Conservation (phyloP, 306 rosid genomes). For the Gastrolobium bilobum region DNA sequence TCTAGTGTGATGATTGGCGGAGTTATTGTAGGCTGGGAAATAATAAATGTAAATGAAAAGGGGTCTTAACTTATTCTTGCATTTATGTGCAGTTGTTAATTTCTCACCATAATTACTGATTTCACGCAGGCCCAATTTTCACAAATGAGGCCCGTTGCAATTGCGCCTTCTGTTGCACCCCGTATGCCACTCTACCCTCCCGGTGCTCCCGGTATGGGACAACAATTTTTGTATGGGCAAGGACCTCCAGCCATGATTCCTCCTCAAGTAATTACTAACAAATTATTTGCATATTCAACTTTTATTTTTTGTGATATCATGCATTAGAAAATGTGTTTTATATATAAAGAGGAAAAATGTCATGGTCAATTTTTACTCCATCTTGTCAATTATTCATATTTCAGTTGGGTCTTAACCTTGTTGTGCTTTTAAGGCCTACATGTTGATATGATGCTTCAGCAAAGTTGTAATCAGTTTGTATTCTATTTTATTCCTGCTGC, state of each 20-base stretch:
- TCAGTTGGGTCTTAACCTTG: neutral
- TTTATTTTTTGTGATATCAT: neutral
- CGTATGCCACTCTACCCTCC: constrained; percentile 85
- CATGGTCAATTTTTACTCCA: neutral
- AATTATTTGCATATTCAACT: neutral
- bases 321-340: neutral
- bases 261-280: constrained; percentile 64
- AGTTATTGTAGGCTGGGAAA: neutral
- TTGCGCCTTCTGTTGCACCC: constrained; percentile 73
- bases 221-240: constrained; percentile 81
- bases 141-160: constrained; percentile 79
- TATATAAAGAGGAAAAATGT: neutral
- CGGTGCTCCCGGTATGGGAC: constrained; percentile 82
- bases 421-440: neutral
- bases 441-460: neutral
- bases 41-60: neutral
- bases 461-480: neutral
- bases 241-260: constrained; percentile 79
- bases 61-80: neutral
- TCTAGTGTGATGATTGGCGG: neutral
- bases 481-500: neutral
- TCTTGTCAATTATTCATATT: neutral
- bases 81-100: neutral
- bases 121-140: constrained; percentile 73
- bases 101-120: neutral